Evolutionary conservation across 495 filamentous ascomycete species (phyloP), one percentile per base, ranked within the genome.

Genomic region (Darksidea phi): DNA sequence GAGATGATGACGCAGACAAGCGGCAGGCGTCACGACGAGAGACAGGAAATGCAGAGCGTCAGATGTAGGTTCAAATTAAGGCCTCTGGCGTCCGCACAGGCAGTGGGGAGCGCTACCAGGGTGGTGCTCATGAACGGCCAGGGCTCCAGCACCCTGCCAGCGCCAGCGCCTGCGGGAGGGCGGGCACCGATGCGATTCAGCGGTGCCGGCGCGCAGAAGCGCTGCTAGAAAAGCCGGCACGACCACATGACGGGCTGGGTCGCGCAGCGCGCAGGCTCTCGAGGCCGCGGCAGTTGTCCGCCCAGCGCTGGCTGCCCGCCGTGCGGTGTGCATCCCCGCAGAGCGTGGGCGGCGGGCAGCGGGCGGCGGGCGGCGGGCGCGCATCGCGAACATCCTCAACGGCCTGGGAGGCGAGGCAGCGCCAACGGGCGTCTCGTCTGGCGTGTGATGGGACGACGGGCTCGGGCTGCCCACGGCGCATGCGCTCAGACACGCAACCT

Each of bases 31-130:
- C 15, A 18, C 42, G 38, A 21, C 46, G 55, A 47, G 26, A 36
- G 24, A 53, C 38, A 26, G 38, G 45, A 23, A 59, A 23, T 25
- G 54, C 64, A 57, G 28, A 48, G 50, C 24, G 59, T 59, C 57
- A 67, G 59, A 59, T 67, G 59, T 24, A 59, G 28, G 47, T 54
- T 54, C 64, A 67, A 64, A 67, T 67, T 63, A 67, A 67, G 65
- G 65, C 62, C 62, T 64, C 49, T 54, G 49, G 62, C 62, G 62
- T 50, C 62, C 36, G 62, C 62, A 54, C 50, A 54, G 42, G 32
- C 48, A 37, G 64, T 63, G 53, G 58, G 23, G 49, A 60, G 42
- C 37, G 23, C 42, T 20, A 53, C 51, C 51, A 46, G 59, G 59
- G 59, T 51, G 13, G 50, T 45, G 56, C 15, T 54, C 51, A 61